Conservation (phyloP, 2,329 filamentous ascomycete species). For the Rhexocercosporidium sp. region DNA sequence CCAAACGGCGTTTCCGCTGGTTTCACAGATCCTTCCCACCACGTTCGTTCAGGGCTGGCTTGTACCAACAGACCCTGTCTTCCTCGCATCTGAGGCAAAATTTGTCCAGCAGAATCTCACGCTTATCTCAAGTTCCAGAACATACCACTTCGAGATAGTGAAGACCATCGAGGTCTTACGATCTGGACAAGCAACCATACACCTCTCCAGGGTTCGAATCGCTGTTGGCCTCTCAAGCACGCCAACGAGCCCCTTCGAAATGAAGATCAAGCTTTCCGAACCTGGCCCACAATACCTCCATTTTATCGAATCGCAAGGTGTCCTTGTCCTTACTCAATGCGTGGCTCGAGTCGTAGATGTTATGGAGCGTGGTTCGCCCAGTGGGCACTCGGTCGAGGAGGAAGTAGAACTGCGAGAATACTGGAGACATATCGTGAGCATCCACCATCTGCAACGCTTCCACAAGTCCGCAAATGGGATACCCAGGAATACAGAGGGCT, state of each 20-base stretch:
- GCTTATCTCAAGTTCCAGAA: not conserved
- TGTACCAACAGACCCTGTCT: not conserved
- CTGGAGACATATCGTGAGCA: not conserved
- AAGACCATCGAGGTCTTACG: too few relatives aligned
- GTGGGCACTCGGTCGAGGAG: not conserved
- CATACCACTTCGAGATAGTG: not conserved
- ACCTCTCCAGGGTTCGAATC: not conserved
- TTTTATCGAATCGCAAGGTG: not conserved
- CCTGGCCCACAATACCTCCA: not conserved
- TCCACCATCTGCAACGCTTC: not conserved
- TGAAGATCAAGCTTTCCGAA: not conserved
- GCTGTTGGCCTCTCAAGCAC: not conserved
- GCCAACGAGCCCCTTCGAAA: not conserved
- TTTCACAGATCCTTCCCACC: not conserved
- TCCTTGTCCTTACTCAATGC: not conserved
- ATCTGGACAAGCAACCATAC: not conserved
- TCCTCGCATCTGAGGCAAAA: not conserved
- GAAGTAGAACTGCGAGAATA: not conserved
- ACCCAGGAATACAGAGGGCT: too few relatives aligned
- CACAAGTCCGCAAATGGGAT: not conserved
- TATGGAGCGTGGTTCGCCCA: not conserved
- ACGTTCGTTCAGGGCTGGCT: not conserved
- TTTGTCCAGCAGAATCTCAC: not conserved
- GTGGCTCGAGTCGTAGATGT: not conserved
- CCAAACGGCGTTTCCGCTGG: too few relatives aligned